phyloP scores from a whole-genome alignment of 805 yeast species.

The Pachysolen tannophilus region DNA sequence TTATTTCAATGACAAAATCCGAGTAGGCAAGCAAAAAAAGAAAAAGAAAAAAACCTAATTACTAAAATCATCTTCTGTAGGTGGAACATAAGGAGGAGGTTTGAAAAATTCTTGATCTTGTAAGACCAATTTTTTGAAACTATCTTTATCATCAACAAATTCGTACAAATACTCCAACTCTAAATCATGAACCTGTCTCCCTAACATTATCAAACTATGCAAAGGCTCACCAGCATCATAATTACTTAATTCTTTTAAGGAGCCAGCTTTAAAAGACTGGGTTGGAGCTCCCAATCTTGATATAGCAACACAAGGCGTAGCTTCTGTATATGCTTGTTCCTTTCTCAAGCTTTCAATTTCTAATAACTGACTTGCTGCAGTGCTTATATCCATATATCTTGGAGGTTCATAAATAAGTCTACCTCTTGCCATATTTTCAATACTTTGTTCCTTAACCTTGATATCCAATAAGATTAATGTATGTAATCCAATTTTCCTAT shows the following conservation, averaged over 20 bases:
- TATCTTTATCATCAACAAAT: conserved; percentile 56
- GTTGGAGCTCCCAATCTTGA: conserved; percentile 84
- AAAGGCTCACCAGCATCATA: conserved; percentile 93
- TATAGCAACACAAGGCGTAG: conserved; percentile 91
- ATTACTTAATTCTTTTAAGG: conserved; percentile 65
- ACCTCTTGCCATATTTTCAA: conserved; percentile 91
- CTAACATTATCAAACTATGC: conserved; percentile 85
- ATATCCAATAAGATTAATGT: conserved; percentile 84
- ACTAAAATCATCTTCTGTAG: conserved; percentile 29
- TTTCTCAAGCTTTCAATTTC: conserved; percentile 78
- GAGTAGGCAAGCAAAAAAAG: too few species aligned
- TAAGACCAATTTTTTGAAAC: conserved; percentile 38
- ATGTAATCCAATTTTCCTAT: conserved; percentile 84
- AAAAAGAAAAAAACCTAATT: too few species aligned
- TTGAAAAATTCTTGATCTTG: conserved; percentile 65
- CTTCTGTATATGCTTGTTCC: conserved; percentile 72
- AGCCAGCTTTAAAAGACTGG: conserved; percentile 79
- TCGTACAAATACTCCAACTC: conserved; percentile 80
- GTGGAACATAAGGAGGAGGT: conserved; percentile 62
- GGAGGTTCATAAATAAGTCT: conserved; percentile 93
- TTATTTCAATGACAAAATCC: too few species aligned
- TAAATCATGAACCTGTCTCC: conserved; percentile 89
- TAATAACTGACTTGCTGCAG: conserved; percentile 80
- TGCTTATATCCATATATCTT: conserved; percentile 85
- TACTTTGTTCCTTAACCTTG: conserved; percentile 93